Base-by-base conservation (phyloP, 164 flowering plant genomes). In the Aristolochia contorta region DNA sequence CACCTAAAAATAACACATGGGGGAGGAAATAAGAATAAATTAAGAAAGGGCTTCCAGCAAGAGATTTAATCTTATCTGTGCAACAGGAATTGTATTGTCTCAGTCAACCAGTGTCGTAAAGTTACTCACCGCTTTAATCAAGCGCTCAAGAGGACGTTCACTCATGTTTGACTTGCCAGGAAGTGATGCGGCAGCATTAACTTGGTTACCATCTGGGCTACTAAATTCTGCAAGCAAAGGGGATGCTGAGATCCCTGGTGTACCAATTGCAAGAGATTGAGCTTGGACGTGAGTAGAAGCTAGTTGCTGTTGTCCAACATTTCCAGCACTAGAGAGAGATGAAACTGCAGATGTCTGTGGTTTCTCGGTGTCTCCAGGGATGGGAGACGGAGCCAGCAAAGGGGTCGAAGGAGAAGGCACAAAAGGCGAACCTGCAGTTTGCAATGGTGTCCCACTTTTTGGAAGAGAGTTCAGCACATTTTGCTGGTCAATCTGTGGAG, bases 171-270 rank as follows among this genome's bases (percentile, higher is more conserved):
- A 70, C 74, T 85, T 87, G 54, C 86, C 80, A 68, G 84, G 56
- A 48, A 68, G 59, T 30, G 68, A 47, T 64, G 80, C 46, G 20
- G 76, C 62, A 51, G 77, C 72, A 72, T 59, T 72, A 25, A 73
- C 92, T 74, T 80, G 86, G 70, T 65, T 69, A 12, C 77, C 85
- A 72, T 87, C 91, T 22, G 72, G 73, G 69, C 75, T 76, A 52
- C 78, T 77, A 60, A 74, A 82, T 67, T 92, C 94, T 8, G 87
- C 92, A 23, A 86, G 85, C 69, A 87, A 76, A 27, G 94, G 96
- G n/a, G 97, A 93, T 47, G 96, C 92, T 20, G 98, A 85, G 70
- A 90, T 86, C 67, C 96, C 98, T 69, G 96, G 94, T 57, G 94
- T 88, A 27, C 85, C 92, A 68, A 90, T 86, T 41, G 93, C 88